phyloP scores from a whole-genome alignment of 164 flowering plant species.

The Platanus orientalis region DNA sequence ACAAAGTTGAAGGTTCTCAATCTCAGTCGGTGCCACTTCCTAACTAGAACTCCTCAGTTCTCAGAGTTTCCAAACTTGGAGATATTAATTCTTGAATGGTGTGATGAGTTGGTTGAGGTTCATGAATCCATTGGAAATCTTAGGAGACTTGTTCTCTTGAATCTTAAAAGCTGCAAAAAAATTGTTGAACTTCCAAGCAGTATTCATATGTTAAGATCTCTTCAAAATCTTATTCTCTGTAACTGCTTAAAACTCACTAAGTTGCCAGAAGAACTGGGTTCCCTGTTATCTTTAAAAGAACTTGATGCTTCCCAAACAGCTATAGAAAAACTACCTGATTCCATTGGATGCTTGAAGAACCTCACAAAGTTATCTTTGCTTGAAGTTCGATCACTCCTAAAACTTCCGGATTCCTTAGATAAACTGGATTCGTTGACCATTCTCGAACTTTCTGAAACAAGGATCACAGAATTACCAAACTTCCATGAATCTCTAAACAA shows the following conservation, averaged over 20 bases:
- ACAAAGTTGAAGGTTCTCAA: slow-evolving; percentile 7
- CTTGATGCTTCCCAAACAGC: not conserved
- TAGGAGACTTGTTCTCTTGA: not conserved
- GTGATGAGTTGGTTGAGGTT: not conserved
- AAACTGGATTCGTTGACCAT: too few species aligned
- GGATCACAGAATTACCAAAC: too few species aligned
- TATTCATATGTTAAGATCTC: not conserved
- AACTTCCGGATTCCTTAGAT: too few species aligned
- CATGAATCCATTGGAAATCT: slow-evolving; percentile 4
- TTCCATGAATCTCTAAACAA: too few species aligned
- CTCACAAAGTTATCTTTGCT: not conserved
- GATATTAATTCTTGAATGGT: not conserved
- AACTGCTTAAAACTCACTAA: not conserved
- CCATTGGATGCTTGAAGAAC: not conserved
- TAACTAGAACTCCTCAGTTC: slow-evolving; percentile 8
- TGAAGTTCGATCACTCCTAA: too few species aligned
- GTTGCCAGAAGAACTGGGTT: slow-evolving; percentile 1
- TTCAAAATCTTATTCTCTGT: not conserved
- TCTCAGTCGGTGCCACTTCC: slow-evolving; percentile 1
- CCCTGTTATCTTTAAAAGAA: not conserved
- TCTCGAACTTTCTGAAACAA: too few species aligned
- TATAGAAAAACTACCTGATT: not conserved
- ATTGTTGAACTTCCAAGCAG: slow-evolving; percentile 1
- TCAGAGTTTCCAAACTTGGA: not conserved
- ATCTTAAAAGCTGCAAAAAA: not conserved